phyloP scores from a whole-genome alignment of 768 basidiomycete genomes.

The Auricularia heimuer region DNA sequence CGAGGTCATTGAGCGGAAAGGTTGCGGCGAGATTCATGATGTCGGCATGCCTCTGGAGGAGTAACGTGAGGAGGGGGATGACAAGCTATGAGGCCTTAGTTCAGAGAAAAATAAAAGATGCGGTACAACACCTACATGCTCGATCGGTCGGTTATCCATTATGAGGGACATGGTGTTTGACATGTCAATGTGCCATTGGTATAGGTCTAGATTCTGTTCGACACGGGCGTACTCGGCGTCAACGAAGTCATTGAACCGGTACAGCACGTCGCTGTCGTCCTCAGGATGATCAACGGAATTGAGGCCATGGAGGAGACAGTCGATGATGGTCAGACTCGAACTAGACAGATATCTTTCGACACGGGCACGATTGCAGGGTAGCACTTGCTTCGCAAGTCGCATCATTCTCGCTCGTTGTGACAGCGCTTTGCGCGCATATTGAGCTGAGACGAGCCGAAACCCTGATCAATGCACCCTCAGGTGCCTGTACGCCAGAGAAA shows the following conservation, averaged over 20 bases:
- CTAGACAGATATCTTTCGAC: not conserved
- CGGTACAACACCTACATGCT: not conserved
- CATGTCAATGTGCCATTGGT: not conserved
- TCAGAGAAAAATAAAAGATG: no score
- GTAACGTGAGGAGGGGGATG: not conserved
- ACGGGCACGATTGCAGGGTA: not conserved
- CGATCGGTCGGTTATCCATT: not conserved
- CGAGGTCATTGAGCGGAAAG: not conserved
- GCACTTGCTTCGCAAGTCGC: not conserved
- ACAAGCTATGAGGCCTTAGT: not conserved
- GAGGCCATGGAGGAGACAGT: not conserved
- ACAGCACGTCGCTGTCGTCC: not conserved
- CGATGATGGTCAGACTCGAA: not conserved
- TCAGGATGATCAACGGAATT: not conserved
- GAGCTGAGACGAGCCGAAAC: not conserved
- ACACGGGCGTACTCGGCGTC: not conserved
- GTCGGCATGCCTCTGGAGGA: not conserved
- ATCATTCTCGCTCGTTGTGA: not conserved
- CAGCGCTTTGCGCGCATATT: not conserved
- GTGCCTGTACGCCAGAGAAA: no score
- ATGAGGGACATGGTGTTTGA: not conserved
- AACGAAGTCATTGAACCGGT: not conserved
- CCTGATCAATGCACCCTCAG: not conserved
- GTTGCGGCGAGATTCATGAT: not conserved
- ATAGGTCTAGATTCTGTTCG: not conserved